phyloP scores from a whole-genome alignment of 345 rosid species.

The Acer campestre region DNA sequence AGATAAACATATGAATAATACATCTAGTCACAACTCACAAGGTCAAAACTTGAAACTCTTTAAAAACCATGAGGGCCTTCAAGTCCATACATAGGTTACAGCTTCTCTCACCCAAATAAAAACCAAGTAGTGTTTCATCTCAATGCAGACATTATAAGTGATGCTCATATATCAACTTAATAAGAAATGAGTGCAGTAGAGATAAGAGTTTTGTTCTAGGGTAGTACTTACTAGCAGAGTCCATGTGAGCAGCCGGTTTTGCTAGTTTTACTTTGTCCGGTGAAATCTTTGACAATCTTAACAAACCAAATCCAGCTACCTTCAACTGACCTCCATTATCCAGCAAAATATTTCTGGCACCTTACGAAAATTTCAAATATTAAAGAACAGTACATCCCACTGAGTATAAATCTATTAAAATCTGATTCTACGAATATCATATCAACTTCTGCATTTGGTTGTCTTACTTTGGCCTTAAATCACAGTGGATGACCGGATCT shows the following conservation, averaged over 20 bases:
- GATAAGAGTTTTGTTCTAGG: not conserved
- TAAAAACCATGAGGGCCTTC: not conserved
- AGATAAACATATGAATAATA: not conserved
- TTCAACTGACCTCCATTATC: constrained; percentile 86
- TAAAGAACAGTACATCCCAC: constrained; percentile 50
- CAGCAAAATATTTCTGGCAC: constrained; percentile 99
- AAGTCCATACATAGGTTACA: not conserved
- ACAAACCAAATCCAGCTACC: constrained; percentile 87
- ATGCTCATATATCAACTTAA: not conserved
- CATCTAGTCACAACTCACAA: not conserved
- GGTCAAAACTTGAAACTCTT: not conserved
- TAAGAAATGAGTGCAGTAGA: constrained; percentile 11
- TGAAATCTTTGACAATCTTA: constrained; percentile 56
- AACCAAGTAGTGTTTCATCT: not conserved
- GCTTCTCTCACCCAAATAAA: not conserved
- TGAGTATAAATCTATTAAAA: constrained; percentile 14
- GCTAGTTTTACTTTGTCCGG: constrained; percentile 59
- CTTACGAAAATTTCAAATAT: constrained; percentile 86
- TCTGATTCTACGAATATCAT: constrained; percentile 18
- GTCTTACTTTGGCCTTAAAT: constrained; percentile 94
- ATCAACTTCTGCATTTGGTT: constrained; percentile 54
- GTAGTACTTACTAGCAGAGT: constrained; percentile 60
- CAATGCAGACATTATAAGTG: not conserved
- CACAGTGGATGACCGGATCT: constrained; percentile 84
- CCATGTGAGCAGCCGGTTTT: constrained; percentile 42